Percentiles rank a stretch among this genome's conserved stretches.
Conservation (phyloP, 768 basidiomycete genomes). For the Leccinum disarticulatum region DNA sequence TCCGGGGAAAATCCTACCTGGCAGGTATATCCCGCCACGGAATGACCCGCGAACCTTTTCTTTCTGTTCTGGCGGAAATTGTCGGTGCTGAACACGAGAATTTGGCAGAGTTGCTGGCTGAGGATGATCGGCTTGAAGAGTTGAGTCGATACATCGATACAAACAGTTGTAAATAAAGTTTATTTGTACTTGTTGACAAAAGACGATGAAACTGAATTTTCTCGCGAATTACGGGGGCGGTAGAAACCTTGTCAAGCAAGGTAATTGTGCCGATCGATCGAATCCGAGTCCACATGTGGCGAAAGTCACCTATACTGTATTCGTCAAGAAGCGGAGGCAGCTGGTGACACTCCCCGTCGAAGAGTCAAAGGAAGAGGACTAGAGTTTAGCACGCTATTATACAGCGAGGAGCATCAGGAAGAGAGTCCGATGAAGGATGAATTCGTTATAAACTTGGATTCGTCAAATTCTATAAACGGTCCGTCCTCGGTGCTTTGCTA, state of each 20-base stretch:
- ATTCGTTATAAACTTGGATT: slow-evolving; percentile 28
- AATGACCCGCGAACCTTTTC: slow-evolving; percentile 97
- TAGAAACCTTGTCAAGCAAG: too few species aligned
- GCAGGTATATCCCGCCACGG: slow-evolving; percentile 95
- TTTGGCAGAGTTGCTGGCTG: slow-evolving; percentile 47
- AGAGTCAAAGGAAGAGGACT: slow-evolving; percentile 38
- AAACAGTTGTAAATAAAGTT: too few species aligned
- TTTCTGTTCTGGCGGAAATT: slow-evolving; percentile 99
- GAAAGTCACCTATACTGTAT: too few species aligned
- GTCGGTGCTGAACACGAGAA: slow-evolving; percentile 95
- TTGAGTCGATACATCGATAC: too few species aligned
- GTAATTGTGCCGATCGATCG: too few species aligned
- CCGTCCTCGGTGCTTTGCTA: slow-evolving; percentile 14
- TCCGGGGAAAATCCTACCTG: slow-evolving; percentile 97
- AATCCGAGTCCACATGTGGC: too few species aligned
- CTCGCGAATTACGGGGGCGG: too few species aligned
- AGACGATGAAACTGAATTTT: too few species aligned
- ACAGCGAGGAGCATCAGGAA: slow-evolving; percentile 31
- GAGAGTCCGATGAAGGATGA: slow-evolving; percentile 29
- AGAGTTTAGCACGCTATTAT: slow-evolving; percentile 32
- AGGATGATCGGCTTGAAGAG: too few species aligned
- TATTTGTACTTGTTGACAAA: too few species aligned
- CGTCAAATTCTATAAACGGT: slow-evolving; percentile 62
- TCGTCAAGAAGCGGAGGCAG: slow-evolving; percentile 54
- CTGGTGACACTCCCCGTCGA: slow-evolving; percentile 49